Percentiles rank a stretch among this genome's conserved stretches.
Evolutionary conservation across 768 basidiomycete genomes (phyloP).

Genomic region (Cantharellus cinnabarinus): DNA sequence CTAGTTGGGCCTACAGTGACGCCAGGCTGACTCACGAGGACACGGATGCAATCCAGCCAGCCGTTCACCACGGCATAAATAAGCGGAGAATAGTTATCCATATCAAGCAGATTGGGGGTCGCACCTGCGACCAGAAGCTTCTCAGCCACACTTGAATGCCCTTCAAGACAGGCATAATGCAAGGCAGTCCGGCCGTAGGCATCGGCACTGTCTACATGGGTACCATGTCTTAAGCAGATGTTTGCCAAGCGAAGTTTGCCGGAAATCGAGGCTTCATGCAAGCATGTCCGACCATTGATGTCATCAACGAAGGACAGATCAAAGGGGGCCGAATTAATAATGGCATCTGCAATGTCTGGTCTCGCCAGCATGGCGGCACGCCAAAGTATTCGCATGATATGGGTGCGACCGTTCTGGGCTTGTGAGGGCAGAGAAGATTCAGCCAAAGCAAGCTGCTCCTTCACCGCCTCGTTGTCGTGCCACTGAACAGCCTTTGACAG

Average conservation of each 20-base stretch:
- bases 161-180: slow-evolving; percentile 92
- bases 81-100: slow-evolving; percentile 87
- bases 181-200: slow-evolving; percentile 83
- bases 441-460: slow-evolving; percentile 51
- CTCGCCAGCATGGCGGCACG: slow-evolving; percentile 72
- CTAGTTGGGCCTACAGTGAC: slow-evolving; percentile 20
- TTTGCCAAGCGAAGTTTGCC: slow-evolving; percentile 59
- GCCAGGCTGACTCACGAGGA: slow-evolving; percentile 54
- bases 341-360: slow-evolving; percentile 47
- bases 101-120: slow-evolving; percentile 47
- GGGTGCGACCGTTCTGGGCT: slow-evolving; percentile 33
- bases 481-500: slow-evolving; percentile 55
- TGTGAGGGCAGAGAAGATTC: slow-evolving; percentile 34
- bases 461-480: slow-evolving; percentile 37
- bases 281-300: slow-evolving; percentile 84
- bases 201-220: slow-evolving; percentile 56
- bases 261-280: slow-evolving; percentile 83
- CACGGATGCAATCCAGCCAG: slow-evolving; percentile 58
- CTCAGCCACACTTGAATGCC: slow-evolving; percentile 54
- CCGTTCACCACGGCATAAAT: slow-evolving; percentile 85
- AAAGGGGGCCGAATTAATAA: slow-evolving; percentile 51
- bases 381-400: slow-evolving; percentile 88
- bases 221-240: slow-evolving; percentile 55
- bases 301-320: slow-evolving; percentile 89
- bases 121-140: slow-evolving; percentile 51